A percentile compares a stretch with the other conserved stretches of the same genome.
These are phyloP conservation scores for Enterocytospora artemiae DNA, from an alignment of 371 early-diverging fungal genomes.

Conservation along the genomic window DNA sequence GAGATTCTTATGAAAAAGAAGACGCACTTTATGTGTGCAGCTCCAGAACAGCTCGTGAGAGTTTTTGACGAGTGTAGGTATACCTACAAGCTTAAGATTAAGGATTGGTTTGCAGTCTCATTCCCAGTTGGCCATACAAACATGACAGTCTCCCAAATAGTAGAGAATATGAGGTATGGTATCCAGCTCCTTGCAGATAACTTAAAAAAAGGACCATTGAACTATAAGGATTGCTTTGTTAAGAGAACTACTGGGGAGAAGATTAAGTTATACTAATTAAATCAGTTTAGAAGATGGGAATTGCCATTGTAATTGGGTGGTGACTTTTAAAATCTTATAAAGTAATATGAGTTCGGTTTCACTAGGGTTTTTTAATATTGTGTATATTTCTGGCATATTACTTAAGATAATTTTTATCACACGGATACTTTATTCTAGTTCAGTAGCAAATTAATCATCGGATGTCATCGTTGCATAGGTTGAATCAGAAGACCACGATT, in stretches of 20 bases:
- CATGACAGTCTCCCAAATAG: conserved; percentile 82
- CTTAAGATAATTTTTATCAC: not conserved
- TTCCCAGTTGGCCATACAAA: conserved; percentile 88
- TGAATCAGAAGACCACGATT: not conserved
- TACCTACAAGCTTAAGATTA: conserved; percentile 96
- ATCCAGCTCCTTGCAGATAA: conserved; percentile 90
- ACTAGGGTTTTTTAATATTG: not conserved
- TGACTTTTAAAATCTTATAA: conserved; percentile 1
- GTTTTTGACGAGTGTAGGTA: conserved; percentile 83
- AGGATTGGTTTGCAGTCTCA: conserved; percentile 91
- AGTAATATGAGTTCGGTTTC: not conserved
- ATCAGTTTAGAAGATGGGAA: conserved; percentile 14
- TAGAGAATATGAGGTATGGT: conserved; percentile 87
- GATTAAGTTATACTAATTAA: conserved; percentile 53
- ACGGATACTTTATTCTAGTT: not conserved
- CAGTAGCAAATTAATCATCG: not conserved
- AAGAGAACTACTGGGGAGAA: conserved; percentile 92
- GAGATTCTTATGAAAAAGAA: conserved; percentile 82
- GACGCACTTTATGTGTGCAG: conserved; percentile 91
- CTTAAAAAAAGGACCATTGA: conserved; percentile 96
- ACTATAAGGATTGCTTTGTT: conserved; percentile 90
- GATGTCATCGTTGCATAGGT: not conserved
- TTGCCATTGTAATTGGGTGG: conserved; percentile 29
- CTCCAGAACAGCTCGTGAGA: conserved; percentile 72
- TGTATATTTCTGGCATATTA: not conserved